Conservation (phyloP, 306 rosid species). For the Sophora flavescens region DNA sequence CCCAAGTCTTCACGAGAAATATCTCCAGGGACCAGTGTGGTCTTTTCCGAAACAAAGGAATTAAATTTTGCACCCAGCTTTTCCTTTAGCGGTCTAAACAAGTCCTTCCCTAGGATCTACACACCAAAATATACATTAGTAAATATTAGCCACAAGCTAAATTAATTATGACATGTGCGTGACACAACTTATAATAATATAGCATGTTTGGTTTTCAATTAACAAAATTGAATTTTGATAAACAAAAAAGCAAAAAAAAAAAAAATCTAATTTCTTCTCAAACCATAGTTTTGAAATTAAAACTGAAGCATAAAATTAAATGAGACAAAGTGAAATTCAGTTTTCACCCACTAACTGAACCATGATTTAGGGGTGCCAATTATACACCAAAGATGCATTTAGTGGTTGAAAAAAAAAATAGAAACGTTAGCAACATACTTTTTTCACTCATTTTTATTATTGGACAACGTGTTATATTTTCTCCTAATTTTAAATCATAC, state of each 20-base stretch:
- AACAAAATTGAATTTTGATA: too few relatives aligned
- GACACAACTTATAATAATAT: background rate
- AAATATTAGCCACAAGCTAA: conserved; percentile 16
- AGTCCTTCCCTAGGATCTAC: conserved; percentile 74
- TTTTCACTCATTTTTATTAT: too few relatives aligned
- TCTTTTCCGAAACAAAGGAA: conserved; percentile 58
- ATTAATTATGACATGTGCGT: background rate
- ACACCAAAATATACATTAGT: background rate
- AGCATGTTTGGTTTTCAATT: too few relatives aligned
- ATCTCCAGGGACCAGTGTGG: conserved; percentile 72
- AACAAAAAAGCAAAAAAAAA: too few relatives aligned
- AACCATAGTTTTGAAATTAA: background rate
- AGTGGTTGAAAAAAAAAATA: too few relatives aligned
- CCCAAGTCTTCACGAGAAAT: conserved; percentile 69
- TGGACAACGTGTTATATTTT: too few relatives aligned
- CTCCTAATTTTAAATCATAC: too few relatives aligned
- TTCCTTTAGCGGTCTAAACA: conserved; percentile 72
- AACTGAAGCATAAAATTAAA: too few relatives aligned
- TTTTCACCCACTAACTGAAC: background rate
- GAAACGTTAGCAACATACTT: too few relatives aligned
- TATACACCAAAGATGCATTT: too few relatives aligned
- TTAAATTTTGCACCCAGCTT: conserved; percentile 62
- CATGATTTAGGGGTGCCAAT: too few relatives aligned
- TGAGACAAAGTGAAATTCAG: background rate
- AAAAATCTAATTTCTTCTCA: too few relatives aligned